Evolutionary conservation across 805 yeast species (phyloP).

Genomic region (Cyberlindnera subsufficiens): DNA sequence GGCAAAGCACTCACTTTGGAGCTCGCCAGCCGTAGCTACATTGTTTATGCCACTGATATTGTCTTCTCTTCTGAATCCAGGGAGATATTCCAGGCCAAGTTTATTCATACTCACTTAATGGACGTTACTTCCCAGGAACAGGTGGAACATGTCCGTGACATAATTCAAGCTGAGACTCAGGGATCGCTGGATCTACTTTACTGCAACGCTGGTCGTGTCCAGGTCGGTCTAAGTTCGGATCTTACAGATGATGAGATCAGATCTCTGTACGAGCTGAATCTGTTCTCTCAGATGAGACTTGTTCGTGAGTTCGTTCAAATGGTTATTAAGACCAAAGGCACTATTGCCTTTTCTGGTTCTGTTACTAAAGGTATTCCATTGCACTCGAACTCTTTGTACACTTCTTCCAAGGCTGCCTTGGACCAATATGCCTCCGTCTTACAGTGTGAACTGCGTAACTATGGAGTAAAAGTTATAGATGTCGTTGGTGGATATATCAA

Average conservation of each 20-base stretch:
- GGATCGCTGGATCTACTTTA: slow-evolving; percentile 33
- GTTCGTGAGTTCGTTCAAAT: slow-evolving; percentile 31
- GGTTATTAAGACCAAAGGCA: slow-evolving; percentile 32
- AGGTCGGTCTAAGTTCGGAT: slow-evolving; percentile 29
- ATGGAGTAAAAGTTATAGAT: slow-evolving; percentile 35
- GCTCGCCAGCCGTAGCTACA: slow-evolving; percentile 35
- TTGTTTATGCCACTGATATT: slow-evolving; percentile 31
- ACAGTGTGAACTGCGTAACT: slow-evolving; percentile 34
- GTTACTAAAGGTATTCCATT: slow-evolving; percentile 31
- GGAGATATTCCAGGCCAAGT: slow-evolving; percentile 12
- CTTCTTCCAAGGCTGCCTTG: slow-evolving; percentile 38
- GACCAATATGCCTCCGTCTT: slow-evolving; percentile 33
- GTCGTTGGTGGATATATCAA: slow-evolving; percentile 38
- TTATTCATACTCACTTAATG: slow-evolving; percentile 5
- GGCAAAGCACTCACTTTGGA: slow-evolving; percentile 45
- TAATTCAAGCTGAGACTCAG: slow-evolving; percentile 20
- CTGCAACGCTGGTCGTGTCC: slow-evolving; percentile 35
- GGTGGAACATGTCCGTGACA: slow-evolving; percentile 22
- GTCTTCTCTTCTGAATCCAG: slow-evolving; percentile 25
- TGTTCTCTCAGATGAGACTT: slow-evolving; percentile 33
- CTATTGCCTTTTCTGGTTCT: slow-evolving; percentile 36
- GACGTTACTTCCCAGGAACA: slow-evolving; percentile 32
- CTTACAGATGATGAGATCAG: slow-evolving; percentile 24
- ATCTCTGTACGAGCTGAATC: slow-evolving; percentile 28
- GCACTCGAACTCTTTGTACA: slow-evolving; percentile 32